A percentile compares a stretch with the other conserved stretches of the same genome.
These are phyloP conservation scores for Zizania palustris DNA, from an alignment of 202 grass and related monocot species.

Conservation along the genomic window DNA sequence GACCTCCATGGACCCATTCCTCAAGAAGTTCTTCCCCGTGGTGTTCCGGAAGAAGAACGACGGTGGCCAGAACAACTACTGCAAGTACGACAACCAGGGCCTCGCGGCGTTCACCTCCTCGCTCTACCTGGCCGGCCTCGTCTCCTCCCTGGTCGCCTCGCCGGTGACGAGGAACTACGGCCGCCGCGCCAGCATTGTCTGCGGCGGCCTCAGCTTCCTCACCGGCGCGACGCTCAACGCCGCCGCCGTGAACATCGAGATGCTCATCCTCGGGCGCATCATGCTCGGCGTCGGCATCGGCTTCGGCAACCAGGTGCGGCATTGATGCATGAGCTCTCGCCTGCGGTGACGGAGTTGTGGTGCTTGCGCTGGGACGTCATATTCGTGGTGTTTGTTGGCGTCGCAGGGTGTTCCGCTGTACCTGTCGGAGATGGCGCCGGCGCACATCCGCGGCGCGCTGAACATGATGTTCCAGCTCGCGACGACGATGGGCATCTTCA, in stretches of 20 bases:
- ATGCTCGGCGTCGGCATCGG: conserved; percentile 94
- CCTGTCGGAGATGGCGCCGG: conserved; percentile 79
- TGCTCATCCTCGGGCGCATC: conserved; percentile 87
- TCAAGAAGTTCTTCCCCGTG: conserved; percentile 84
- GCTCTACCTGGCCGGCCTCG: conserved; percentile 82
- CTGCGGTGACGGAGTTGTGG: not conserved
- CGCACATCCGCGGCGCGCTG: conserved; percentile 77
- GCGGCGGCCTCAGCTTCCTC: conserved; percentile 86
- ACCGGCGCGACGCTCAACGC: conserved; percentile 76
- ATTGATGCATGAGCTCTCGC: not conserved
- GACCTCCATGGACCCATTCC: conserved; percentile 91
- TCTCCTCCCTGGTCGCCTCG: conserved; percentile 69
- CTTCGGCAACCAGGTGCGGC: conserved; percentile 78
- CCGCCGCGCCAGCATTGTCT: conserved; percentile 78
- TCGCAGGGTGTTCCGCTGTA: conserved; percentile 76
- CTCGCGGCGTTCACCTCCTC: conserved; percentile 89
- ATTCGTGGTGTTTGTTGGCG: not conserved
- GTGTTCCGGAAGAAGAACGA: conserved; percentile 76
- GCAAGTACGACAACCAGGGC: conserved; percentile 95
- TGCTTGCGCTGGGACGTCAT: not conserved
- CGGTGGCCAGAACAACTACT: conserved; percentile 72
- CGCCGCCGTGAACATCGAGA: conserved; percentile 62
- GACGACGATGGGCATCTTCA: conserved; percentile 86
- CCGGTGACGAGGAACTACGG: conserved; percentile 85
- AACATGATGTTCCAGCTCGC: conserved; percentile 99